Percentiles rank a stretch among this genome's conserved stretches.
These are phyloP conservation scores for Hortaea sp. DNA, from an alignment of 2,329 filamentous ascomycete genomes.

Conservation along the genomic window DNA sequence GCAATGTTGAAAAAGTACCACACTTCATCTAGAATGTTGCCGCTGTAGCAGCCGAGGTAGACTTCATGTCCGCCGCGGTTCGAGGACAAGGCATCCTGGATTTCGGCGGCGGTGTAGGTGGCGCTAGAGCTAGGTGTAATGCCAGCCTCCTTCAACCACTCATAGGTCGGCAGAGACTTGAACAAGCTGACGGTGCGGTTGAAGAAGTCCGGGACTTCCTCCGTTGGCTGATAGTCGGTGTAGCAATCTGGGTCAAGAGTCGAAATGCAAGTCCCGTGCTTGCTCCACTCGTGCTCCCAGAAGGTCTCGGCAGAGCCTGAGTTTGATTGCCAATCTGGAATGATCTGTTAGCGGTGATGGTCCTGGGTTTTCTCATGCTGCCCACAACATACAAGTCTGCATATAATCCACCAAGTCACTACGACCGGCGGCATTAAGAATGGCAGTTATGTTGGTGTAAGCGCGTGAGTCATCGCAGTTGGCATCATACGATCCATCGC, in stretches of 20 bases:
- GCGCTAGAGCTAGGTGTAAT: slow-evolving; percentile 44
- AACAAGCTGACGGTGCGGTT: slow-evolving; percentile 55
- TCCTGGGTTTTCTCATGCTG: no score
- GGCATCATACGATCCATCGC: slow-evolving; percentile 48
- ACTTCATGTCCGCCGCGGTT: slow-evolving; percentile 46
- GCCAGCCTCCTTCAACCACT: slow-evolving; percentile 51
- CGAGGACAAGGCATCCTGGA: slow-evolving; percentile 47
- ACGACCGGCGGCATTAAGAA: slow-evolving; percentile 46
- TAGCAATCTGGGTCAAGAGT: slow-evolving; percentile 59
- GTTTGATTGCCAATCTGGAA: slow-evolving; percentile 57
- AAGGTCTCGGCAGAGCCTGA: slow-evolving; percentile 52
- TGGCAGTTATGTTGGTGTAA: slow-evolving; percentile 56
- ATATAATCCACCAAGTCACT: slow-evolving; percentile 54
- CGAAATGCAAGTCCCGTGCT: slow-evolving; percentile 64
- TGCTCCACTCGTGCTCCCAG: slow-evolving; percentile 62
- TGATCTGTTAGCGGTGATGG: background rate
- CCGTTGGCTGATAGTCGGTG: slow-evolving; percentile 42
- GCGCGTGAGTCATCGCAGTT: slow-evolving; percentile 53
- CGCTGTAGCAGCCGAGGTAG: slow-evolving; percentile 47
- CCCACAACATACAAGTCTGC: slow-evolving; percentile 36
- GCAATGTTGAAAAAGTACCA: slow-evolving; percentile 56
- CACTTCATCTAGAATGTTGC: slow-evolving; percentile 39
- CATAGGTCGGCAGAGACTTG: slow-evolving; percentile 55
- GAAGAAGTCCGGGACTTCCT: slow-evolving; percentile 63
- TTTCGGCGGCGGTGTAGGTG: slow-evolving; percentile 50